A percentile compares a stretch with the other conserved stretches of the same genome.
Evolutionary conservation across 331 rosid species (phyloP).

Genomic region (Malus hybrid): DNA sequence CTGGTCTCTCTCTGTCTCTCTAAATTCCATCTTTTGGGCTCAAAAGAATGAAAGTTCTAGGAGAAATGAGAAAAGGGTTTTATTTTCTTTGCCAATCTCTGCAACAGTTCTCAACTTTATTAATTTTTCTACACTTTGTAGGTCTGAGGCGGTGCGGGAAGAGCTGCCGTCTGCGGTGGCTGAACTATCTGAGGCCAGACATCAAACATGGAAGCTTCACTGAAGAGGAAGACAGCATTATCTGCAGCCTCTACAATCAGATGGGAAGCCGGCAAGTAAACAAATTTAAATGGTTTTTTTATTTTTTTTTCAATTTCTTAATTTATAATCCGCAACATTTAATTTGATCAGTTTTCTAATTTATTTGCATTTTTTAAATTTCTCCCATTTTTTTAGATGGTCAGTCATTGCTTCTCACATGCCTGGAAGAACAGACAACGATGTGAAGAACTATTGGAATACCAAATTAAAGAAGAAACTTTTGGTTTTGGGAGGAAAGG

Average conservation of each 20-base stretch:
- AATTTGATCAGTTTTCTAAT: background rate
- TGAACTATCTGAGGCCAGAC: conserved; percentile 83
- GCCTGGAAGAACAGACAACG: conserved; percentile 88
- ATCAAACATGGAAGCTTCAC: conserved; percentile 86
- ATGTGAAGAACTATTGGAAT: conserved; percentile 88
- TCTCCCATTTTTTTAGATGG: conserved; percentile 44
- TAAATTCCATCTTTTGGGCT: background rate
- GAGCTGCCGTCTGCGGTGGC: conserved; percentile 88
- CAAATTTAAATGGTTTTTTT: background rate
- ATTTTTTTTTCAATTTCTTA: background rate
- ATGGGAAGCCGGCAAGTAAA: conserved; percentile 75
- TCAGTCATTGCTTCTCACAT: conserved; percentile 70
- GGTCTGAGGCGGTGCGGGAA: conserved; percentile 86
- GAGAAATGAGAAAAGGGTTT: background rate
- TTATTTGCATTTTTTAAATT: background rate
- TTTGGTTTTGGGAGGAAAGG: conserved; percentile 23
- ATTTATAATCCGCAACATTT: background rate
- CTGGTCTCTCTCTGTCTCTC: conserved; percentile 43
- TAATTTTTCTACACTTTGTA: background rate
- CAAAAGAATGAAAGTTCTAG: background rate
- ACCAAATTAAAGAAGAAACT: conserved; percentile 74
- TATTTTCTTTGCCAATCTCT: background rate
- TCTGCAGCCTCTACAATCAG: conserved; percentile 50
- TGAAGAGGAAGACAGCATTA: conserved; percentile 69
- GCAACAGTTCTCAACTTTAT: background rate